Percentiles rank a stretch among this genome's conserved stretches.
These are phyloP conservation scores for Xylariaceae sp. DNA, from an alignment of 2,329 filamentous ascomycete species.

Conservation along the genomic window DNA sequence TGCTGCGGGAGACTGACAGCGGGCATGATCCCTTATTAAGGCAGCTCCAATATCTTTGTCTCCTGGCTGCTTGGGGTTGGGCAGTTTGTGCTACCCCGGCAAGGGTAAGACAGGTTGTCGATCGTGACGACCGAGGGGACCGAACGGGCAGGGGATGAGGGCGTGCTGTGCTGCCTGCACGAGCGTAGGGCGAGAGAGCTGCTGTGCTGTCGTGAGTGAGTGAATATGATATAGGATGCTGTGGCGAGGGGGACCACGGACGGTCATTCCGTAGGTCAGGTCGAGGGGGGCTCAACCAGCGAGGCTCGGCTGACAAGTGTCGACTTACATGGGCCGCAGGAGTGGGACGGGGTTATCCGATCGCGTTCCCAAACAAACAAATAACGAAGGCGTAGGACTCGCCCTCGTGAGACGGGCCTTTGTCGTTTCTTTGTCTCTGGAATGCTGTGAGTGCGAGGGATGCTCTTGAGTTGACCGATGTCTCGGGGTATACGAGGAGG, in stretches of 20 bases:
- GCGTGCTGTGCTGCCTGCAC: slow-evolving; percentile 5
- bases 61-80: slow-evolving; percentile 20
- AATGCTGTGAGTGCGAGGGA: too few relatives aligned
- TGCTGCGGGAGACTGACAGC: slow-evolving; percentile 29
- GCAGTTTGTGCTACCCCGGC: slow-evolving; percentile 18
- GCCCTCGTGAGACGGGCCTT: too few relatives aligned
- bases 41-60: slow-evolving; percentile 21
- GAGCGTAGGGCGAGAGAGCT: background rate
- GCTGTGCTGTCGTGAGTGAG: slow-evolving; percentile 1
- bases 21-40: slow-evolving; percentile 36
- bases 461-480: too few relatives aligned
- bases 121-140: slow-evolving; percentile 19
- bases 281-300: slow-evolving; percentile 7
- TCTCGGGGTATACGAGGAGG: too few relatives aligned
- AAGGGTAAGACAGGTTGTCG: slow-evolving; percentile 20
- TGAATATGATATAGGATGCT: background rate
- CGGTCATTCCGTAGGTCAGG: slow-evolving; percentile 13
- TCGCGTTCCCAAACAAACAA: background rate
- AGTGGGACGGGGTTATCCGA: background rate
- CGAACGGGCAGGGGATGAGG: slow-evolving; percentile 13
- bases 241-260: slow-evolving; percentile 3
- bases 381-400: background rate
- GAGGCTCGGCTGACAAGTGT: slow-evolving; percentile 6
- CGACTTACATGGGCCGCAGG: slow-evolving; percentile 14
- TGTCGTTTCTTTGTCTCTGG: too few relatives aligned